Conservation (phyloP, 2,329 filamentous ascomycete species). For the Aspergillus nomiae region DNA sequence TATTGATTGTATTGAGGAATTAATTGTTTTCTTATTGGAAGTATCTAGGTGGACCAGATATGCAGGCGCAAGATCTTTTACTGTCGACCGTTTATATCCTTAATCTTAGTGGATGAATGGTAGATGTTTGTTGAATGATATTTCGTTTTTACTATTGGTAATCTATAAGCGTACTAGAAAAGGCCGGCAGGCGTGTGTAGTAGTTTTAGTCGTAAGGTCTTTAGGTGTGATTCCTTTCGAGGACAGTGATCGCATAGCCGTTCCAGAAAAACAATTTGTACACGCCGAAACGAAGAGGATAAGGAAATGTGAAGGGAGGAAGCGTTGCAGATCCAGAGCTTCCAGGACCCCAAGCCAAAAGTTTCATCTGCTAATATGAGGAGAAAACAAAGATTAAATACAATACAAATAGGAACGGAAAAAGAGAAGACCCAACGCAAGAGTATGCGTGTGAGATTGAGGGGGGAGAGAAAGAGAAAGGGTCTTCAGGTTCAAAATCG, state of each 20-base stretch:
- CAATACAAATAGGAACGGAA: constrained; percentile 32
- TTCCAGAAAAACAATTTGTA: constrained; percentile 8
- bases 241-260: background rate
- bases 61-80: background rate
- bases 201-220: constrained; percentile 1
- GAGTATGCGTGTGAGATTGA: constrained; percentile 14
- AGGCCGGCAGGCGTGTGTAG: background rate
- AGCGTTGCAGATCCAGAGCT: constrained; percentile 10
- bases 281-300: constrained; percentile 6
- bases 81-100: background rate
- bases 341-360: constrained; percentile 13
- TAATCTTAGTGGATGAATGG: background rate
- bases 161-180: background rate
- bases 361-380: constrained; percentile 14
- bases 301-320: constrained; percentile 4
- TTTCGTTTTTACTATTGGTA: background rate
- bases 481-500: constrained; percentile 14
- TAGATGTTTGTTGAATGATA: background rate
- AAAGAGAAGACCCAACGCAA: constrained; percentile 11
- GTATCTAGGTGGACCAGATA: background rate
- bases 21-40: background rate
- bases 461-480: constrained; percentile 24
- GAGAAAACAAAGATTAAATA: constrained; percentile 29
- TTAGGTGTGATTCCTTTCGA: background rate
- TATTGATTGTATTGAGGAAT: background rate